A percentile compares a stretch with the other conserved stretches of the same genome.
These are phyloP conservation scores for Selaginella moellendorffii DNA, from an alignment of 75 land plant species.

Conservation along the genomic window DNA sequence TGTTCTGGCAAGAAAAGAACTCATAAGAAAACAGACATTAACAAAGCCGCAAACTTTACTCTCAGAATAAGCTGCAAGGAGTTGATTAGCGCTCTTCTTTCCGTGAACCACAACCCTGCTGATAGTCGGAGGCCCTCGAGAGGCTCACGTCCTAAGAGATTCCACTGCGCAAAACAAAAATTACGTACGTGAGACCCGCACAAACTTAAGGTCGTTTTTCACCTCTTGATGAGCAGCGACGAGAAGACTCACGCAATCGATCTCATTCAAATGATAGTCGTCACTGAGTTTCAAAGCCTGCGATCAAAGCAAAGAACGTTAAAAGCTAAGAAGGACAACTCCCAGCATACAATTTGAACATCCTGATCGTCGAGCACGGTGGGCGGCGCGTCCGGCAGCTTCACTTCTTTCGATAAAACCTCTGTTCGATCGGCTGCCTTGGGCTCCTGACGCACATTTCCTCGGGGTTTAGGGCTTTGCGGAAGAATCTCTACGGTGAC, in stretches of 20 bases:
- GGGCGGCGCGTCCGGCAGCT: slow-evolving; percentile 54
- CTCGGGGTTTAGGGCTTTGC: no score
- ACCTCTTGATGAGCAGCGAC: slow-evolving; percentile 94
- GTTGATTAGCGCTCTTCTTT: slow-evolving; percentile 74
- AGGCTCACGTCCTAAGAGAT: slow-evolving; percentile 61
- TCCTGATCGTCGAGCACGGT: slow-evolving; percentile 83
- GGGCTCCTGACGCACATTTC: no score
- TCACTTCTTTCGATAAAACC: slow-evolving; percentile 69
- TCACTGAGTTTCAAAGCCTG: slow-evolving; percentile 93
- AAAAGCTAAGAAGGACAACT: neutral
- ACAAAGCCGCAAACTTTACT: slow-evolving; percentile 25
- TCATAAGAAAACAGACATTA: neutral
- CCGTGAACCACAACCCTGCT: slow-evolving; percentile 90
- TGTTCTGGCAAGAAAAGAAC: slow-evolving; percentile 15
- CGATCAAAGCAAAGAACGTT: neutral
- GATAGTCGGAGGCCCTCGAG: slow-evolving; percentile 74
- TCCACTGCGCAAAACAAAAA: slow-evolving; percentile 76
- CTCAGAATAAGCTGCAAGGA: slow-evolving; percentile 56
- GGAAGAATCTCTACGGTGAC: no score
- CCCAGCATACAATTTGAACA: slow-evolving; percentile 59
- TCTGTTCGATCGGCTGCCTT: slow-evolving; percentile 58
- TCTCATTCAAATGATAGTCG: slow-evolving; percentile 82
- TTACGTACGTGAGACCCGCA: no score
- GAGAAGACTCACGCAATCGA: slow-evolving; percentile 71
- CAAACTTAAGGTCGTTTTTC: no score